Base-by-base conservation (phyloP, 345 rosid species). In the Salix caprea region DNA sequence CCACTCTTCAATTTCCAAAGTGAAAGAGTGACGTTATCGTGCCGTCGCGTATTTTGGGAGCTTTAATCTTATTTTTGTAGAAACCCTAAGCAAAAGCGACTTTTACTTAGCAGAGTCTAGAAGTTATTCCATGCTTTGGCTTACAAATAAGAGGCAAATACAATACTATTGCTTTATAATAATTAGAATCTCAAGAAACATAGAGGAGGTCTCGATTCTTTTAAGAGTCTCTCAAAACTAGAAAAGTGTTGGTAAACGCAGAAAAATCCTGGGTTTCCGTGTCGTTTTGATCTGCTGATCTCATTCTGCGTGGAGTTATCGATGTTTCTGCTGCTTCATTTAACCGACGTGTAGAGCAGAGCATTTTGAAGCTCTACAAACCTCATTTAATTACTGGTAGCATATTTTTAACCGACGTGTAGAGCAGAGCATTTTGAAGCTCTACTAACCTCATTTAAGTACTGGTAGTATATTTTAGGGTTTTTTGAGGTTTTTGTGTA, bases 41-140 rank as follows among this genome's bases (percentile, higher is more conserved):
- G 69, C 76, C 82, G 82, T 86, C 78, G 86, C 89, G 86, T 86
- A 79, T 84, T 82, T 84, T 81, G 85, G 89, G 70, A 62, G 79
- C 81, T 80, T 85, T 73, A 86, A 77, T 39, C 79, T 83, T 76
- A 76, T 78, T 80, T 39, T 37, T 34, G 68, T 79, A 70, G 54
- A 80, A 81, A 76, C 70, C 74, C 75, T 37, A 81, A 81, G 78
- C 81, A 73, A 73, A 81, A 70, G 75, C 62, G 40, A 84, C 82
- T 73, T 76, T 85, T 74, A 62, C 83, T 83, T 89, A 34, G 88
- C 86, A 65, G 85, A 78, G 86, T 83, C 89, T 79, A 62, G 76
- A 91, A 91, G 94, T 86, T 86, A 91, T 92, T 87, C 92, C 82
- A 78, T 81, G 77, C 79, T 87, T 84, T 79, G 77, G 86, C 82